Evolutionary conservation across 192 early-diverging fungal genomes (phyloP).

Genomic region (Coemansia sp.): DNA sequence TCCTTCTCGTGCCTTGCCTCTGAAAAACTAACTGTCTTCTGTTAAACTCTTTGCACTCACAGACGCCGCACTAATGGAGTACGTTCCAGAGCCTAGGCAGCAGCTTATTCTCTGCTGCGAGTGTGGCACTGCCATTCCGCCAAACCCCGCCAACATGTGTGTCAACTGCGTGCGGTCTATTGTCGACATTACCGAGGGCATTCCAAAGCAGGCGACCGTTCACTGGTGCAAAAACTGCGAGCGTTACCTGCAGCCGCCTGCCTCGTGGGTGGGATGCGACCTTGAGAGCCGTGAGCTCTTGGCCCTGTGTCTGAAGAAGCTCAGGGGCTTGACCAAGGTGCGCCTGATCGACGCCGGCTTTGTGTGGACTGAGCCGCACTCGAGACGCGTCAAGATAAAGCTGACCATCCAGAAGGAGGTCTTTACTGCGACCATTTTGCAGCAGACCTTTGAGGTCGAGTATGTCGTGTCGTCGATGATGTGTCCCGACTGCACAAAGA

Average conservation of each 20-base stretch:
- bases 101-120: slow-evolving; percentile 77
- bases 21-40: no score
- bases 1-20: no score
- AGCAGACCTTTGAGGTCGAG: slow-evolving; percentile 96
- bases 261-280: slow-evolving; percentile 81
- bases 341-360: slow-evolving; percentile 96
- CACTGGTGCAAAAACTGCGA: slow-evolving; percentile 98
- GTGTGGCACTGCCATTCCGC: slow-evolving; percentile 91
- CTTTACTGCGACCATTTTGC: slow-evolving; percentile 89
- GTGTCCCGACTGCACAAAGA: slow-evolving; percentile 91
- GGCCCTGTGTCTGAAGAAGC: slow-evolving; percentile 88
- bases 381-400: slow-evolving; percentile 92
- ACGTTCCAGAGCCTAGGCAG: slow-evolving; percentile 45
- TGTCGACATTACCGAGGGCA: slow-evolving; percentile 98
- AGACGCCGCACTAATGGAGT: slow-evolving; percentile 37
- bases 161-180: slow-evolving; percentile 95
- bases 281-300: slow-evolving; percentile 90
- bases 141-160: slow-evolving; percentile 98
- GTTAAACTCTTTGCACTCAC: neutral
- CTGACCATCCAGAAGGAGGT: slow-evolving; percentile 99
- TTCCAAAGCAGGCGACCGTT: slow-evolving; percentile 93
- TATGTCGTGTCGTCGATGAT: slow-evolving; percentile 88
- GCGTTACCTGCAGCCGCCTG: slow-evolving; percentile 93
- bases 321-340: slow-evolving; percentile 88
- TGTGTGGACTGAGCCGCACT: slow-evolving; percentile 96